Conservation (phyloP, 2,329 filamentous ascomycete species). For the Scedosporium dehoogii region DNA sequence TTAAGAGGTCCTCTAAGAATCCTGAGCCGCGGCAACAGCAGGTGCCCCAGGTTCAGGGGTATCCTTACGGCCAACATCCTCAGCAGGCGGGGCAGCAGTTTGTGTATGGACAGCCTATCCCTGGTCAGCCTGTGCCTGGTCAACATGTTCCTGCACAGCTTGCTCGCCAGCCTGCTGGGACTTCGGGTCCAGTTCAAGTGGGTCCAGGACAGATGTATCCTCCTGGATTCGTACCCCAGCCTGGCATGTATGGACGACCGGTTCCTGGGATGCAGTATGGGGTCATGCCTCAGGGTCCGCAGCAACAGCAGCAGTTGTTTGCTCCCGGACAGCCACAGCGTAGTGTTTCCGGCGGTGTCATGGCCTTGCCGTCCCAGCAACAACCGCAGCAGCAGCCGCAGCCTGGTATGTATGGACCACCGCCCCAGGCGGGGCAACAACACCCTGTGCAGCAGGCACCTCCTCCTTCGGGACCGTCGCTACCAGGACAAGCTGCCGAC, state of each 20-base stretch:
- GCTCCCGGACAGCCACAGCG: not conserved
- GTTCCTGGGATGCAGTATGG: not conserved
- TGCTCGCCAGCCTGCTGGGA: not conserved
- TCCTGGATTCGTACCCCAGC: not conserved
- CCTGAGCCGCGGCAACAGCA: not conserved
- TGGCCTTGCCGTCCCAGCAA: not conserved
- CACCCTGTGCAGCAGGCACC: not conserved
- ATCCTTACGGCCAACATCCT: not conserved
- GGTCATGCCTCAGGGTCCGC: not conserved
- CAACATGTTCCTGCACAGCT: not conserved
- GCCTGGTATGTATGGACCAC: not conserved
- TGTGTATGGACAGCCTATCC: not conserved
- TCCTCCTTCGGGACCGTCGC: not conserved
- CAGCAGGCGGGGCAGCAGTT: not conserved
- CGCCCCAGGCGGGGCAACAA: not conserved
- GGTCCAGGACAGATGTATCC: not conserved
- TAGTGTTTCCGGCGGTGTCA: not conserved
- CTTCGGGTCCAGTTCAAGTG: not conserved
- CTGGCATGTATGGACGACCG: not conserved
- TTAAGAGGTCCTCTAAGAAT: conserved; percentile 17
- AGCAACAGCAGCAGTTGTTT: not conserved
- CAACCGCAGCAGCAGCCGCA: not conserved
- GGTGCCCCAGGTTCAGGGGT: not conserved
- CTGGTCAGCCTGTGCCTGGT: not conserved
- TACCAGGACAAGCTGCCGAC: not conserved